Evolutionary conservation across 768 basidiomycete species (phyloP).

Genomic region (Dentipellis fragilis): DNA sequence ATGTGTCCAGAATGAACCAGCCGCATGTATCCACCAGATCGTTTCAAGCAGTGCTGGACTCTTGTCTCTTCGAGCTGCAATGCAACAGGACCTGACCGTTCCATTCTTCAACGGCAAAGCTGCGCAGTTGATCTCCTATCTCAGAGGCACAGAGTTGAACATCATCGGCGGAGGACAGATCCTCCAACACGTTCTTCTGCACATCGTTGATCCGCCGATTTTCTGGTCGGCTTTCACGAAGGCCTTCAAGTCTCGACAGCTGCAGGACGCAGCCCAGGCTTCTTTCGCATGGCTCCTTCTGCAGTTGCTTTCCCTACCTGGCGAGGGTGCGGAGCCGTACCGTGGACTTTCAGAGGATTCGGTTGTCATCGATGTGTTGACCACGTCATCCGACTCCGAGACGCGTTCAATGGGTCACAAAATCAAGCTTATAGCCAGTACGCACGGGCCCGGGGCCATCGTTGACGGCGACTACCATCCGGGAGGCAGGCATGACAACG

Average conservation of each 20-base stretch:
- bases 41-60: conserved; percentile 27
- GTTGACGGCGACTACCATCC: conserved; percentile 25
- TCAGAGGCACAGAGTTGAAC: conserved; percentile 28
- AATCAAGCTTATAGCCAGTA: conserved; percentile 30
- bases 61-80: conserved; percentile 27
- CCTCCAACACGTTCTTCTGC: conserved; percentile 27
- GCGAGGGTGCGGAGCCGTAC: conserved; percentile 25
- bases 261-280: conserved; percentile 23
- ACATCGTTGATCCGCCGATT: conserved; percentile 38
- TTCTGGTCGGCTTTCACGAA: conserved; percentile 31
- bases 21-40: conserved; percentile 28
- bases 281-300: conserved; percentile 41
- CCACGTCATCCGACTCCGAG: conserved; percentile 16
- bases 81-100: conserved; percentile 28
- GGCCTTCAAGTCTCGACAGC: conserved; percentile 10
- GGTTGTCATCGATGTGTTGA: conserved; percentile 19
- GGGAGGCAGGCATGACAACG: conserved; percentile 65
- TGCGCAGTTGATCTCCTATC: conserved; percentile 25
- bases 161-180: conserved; percentile 32
- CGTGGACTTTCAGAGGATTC: conserved; percentile 27
- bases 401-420: conserved; percentile 24
- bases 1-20: conserved; percentile 28
- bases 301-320: conserved; percentile 33
- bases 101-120: conserved; percentile 35
- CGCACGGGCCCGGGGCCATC: conserved; percentile 15